Base-by-base conservation (phyloP, 306 rosid genomes). In the Hippophae gyantsensis region DNA sequence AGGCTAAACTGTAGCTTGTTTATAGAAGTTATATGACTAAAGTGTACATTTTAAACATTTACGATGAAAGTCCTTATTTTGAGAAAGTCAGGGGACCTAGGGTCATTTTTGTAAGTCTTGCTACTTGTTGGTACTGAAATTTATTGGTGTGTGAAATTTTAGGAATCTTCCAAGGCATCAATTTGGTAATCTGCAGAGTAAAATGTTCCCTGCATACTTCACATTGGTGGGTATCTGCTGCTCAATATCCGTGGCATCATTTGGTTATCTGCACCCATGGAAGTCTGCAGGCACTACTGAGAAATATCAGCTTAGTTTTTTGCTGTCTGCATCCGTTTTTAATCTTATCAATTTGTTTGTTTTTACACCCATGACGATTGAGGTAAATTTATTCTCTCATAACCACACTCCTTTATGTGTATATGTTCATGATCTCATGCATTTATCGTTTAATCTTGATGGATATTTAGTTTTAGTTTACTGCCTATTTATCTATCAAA, bases 131-230 rank as follows among this genome's bases (percentile, higher is more conserved):
- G 13, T 63, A 7, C 42, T 64, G 43, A 46, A 48, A 48, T 63
- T 32, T 45, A 13, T 61, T 8, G 6, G 27, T 27, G 53, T 66
- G 55, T 48, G 10, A 48, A 43, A 62, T 42, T 40, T 54, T 65
- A 93, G 99, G 84, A 80, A 93, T 74, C 86, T 93, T 38, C 99
- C 99, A 11, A 76, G 99, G 80, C 99, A 93, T 74, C 99, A 93
- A 58, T 93, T 93, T 71, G 99, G 99, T 41, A 93, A 88, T 79
- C 77, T 93, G 70, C 99, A 93, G 49, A 85, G 99, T 79, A 93
- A 93, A 84, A 88, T 88, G 99, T 93, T 93, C 74, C 99, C 99
- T 4, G 99, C 97, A 2, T 93, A 86, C 64, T 93, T 93, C 81
- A 56, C 81, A 0, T 42, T 84, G 99, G 97, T 93, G 13, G 90